Evolutionary conservation across 2,329 filamentous ascomycete genomes (phyloP), one percentile per base, ranked within the genome.

Genomic region (Aschersonia sp.): DNA sequence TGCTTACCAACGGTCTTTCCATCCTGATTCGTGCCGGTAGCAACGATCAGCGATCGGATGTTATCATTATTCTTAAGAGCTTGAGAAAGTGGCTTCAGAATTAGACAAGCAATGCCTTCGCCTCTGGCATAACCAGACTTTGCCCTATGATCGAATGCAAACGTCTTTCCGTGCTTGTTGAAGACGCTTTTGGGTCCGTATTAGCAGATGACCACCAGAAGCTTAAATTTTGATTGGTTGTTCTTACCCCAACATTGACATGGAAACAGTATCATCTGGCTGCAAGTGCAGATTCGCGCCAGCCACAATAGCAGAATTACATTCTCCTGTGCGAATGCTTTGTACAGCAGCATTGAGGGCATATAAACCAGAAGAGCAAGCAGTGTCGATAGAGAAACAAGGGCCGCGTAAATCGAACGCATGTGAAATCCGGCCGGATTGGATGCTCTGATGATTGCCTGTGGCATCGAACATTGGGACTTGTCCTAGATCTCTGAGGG

Each of bases 1-100:
- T 37, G 35, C 53, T 41, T 42, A 51, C 55, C 54, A 4, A 49
- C 35, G 2, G 54, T 74, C 49, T 62, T 70, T 11, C 78, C 79
- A 53, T 82, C 77, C 50, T 73, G 70, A 54, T 77, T 78, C 42
- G 70, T 62, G 2, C 68, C 72, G 4, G 67, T 72, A 12, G 65
- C 69, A 30, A 63, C 62, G 46, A 79, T 73, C 29, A 77, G 62
- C 11, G 70, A 70, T 39, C 69, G 62, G 48, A 77, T 71, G 1
- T 67, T 65, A 55, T 83, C 76, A 22, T 72, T 72, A 51, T 77
- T 75, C 40, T 57, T 62, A 30, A 78, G 56, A 4, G 78, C 78
- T 48, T 74, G 66, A 32, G 70, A 66, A 0, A 81, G 64, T 0
- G 68, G 69, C 61, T 82, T 82, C n/a, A 83, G 56, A 9, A 81